Evolutionary conservation across 1,284 basidiomycete species (phyloP).

Genomic region (Trametes versicolor): DNA sequence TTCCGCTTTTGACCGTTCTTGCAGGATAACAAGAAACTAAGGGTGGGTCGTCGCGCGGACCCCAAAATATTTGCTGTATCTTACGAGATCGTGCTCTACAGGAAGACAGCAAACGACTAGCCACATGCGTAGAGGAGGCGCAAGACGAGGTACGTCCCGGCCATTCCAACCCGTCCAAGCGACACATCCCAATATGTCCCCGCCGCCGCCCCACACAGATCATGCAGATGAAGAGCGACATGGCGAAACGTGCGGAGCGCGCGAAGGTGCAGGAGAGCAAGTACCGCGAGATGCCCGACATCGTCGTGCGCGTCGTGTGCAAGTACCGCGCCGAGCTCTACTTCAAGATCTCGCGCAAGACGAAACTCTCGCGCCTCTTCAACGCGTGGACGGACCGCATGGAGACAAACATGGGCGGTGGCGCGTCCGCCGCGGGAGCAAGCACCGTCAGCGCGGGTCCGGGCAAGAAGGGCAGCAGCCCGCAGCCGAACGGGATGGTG

Average conservation of each 20-base stretch:
- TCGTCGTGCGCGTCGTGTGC: constrained; percentile 85
- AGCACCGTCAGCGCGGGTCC: constrained; percentile 17
- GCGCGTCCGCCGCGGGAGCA: constrained; percentile 13
- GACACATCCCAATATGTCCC: neutral
- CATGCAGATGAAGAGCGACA: constrained; percentile 78
- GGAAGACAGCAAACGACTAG: constrained; percentile 84
- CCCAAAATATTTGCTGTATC: constrained; percentile 7
- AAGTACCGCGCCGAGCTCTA: constrained; percentile 87
- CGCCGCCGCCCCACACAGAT: constrained; percentile 55
- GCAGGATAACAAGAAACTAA: constrained; percentile 85
- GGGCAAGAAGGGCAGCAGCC: constrained; percentile 43
- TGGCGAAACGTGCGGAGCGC: constrained; percentile 78
- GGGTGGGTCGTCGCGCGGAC: constrained; percentile 57
- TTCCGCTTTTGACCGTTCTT: constrained; percentile 31
- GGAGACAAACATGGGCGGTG: constrained; percentile 55
- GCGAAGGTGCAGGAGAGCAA: constrained; percentile 79
- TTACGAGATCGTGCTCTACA: constrained; percentile 45
- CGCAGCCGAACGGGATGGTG: constrained; percentile 56
- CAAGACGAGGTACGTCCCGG: constrained; percentile 72
- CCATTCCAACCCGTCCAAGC: neutral
- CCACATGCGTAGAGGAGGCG: constrained; percentile 81
- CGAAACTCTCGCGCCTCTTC: constrained; percentile 81
- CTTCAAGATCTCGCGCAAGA: constrained; percentile 90
- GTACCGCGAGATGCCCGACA: constrained; percentile 82
- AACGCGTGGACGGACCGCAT: constrained; percentile 88